Conservation (phyloP, 768 basidiomycete species). For the Gelatoporia subvermispora region DNA sequence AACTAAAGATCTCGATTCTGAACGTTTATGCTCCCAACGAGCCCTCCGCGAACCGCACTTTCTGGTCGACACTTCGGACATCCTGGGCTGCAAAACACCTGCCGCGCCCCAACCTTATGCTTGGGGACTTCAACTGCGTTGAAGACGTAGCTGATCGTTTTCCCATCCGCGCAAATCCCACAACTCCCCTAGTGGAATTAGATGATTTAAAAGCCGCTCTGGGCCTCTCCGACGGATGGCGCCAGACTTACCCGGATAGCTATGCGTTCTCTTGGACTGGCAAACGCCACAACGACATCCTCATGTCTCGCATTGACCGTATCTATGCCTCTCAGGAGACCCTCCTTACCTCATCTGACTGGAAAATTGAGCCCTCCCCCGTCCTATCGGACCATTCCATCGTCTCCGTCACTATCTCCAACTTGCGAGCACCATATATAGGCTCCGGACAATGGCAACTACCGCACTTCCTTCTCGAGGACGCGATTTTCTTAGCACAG, state of each 20-base stretch:
- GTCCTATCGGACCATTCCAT: slow-evolving; percentile 4
- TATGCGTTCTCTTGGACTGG: too few relatives aligned
- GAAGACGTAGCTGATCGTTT: slow-evolving; percentile 34
- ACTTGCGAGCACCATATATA: not conserved
- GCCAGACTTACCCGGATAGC: not conserved
- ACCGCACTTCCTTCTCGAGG: not conserved
- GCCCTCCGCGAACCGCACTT: slow-evolving; percentile 18
- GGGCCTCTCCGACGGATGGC: slow-evolving; percentile 1
- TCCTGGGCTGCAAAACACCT: not conserved
- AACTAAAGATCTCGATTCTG: slow-evolving; percentile 19
- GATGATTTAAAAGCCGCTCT: not conserved
- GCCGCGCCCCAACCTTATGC: slow-evolving; percentile 26
- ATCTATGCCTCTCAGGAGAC: not conserved
- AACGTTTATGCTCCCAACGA: slow-evolving; percentile 34
- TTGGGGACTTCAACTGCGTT: slow-evolving; percentile 39
- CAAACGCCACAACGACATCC: too few relatives aligned
- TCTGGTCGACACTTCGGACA: slow-evolving; percentile 24
- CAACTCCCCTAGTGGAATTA: not conserved
- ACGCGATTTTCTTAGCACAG: not conserved
- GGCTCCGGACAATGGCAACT: slow-evolving; percentile 5
- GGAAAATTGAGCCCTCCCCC: not conserved
- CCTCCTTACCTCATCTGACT: not conserved
- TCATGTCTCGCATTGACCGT: slow-evolving; percentile 4
- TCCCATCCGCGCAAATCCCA: slow-evolving; percentile 21
- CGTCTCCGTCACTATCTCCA: not conserved